A percentile compares a stretch with the other conserved stretches of the same genome.
Evolutionary conservation across 306 rosid species (phyloP).

Genomic region (Begonia loranthoides): DNA sequence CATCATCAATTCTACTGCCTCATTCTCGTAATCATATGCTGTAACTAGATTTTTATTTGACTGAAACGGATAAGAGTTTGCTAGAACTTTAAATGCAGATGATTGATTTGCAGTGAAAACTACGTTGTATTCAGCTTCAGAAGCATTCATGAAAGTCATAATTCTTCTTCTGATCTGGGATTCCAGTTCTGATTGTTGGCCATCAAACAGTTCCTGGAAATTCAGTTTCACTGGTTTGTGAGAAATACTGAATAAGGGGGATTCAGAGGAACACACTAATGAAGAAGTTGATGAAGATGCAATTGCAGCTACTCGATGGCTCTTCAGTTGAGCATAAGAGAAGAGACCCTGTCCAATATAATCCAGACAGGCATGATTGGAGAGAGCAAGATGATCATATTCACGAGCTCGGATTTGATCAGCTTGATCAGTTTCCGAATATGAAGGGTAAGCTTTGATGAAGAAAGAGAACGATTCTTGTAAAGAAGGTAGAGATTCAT

Average conservation of each 20-base stretch:
- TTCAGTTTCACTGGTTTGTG: conserved; percentile 48
- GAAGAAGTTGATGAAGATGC: conserved; percentile 24
- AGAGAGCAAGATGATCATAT: conserved; percentile 45
- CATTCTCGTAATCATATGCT: conserved; percentile 55
- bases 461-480: conserved; percentile 40
- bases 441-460: conserved; percentile 40
- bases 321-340: conserved; percentile 40
- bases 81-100: conserved; percentile 55
- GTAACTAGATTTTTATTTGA: conserved; percentile 46
- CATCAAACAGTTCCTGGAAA: conserved; percentile 34
- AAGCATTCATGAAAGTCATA: conserved; percentile 66
- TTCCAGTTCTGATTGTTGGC: conserved; percentile 53
- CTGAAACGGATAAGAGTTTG: conserved; percentile 62
- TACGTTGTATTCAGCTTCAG: conserved; percentile 49
- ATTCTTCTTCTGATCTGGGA: conserved; percentile 33
- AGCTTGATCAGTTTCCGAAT: conserved; percentile 18
- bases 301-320: conserved; percentile 6
- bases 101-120: conserved; percentile 70
- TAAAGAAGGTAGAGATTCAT: conserved; percentile 57
- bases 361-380: conserved; percentile 60
- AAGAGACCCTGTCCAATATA: conserved; percentile 70
- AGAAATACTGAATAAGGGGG: conserved; percentile 34
- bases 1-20: conserved; percentile 50
- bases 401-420: conserved; percentile 49
- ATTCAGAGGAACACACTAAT: conserved; percentile 12